Conservation (phyloP, 768 basidiomycete species). For the Boletus pseudo-olivaceus region DNA sequence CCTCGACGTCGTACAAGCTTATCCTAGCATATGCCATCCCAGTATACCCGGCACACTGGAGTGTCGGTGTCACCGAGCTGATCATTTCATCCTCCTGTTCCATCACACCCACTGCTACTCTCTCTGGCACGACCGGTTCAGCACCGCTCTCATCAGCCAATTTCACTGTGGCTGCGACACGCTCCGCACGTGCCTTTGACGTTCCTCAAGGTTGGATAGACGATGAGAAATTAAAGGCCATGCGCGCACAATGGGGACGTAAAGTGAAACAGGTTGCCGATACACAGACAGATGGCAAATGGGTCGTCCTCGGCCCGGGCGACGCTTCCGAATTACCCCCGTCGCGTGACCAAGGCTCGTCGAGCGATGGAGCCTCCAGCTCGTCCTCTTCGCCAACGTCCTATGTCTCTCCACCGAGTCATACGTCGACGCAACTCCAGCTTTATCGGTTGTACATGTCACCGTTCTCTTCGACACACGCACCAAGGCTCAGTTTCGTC, state of each 20-base stretch:
- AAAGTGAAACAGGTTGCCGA: conserved; percentile 69
- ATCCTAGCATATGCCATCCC: conserved; percentile 72
- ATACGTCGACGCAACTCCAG: conserved; percentile 57
- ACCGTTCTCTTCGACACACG: conserved; percentile 43
- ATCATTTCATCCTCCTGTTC: conserved; percentile 46
- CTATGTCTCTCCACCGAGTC: conserved; percentile 36
- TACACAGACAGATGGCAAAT: conserved; percentile 81
- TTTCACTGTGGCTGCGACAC: conserved; percentile 53
- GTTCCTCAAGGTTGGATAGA: conserved; percentile 72
- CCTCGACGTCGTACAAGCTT: conserved; percentile 61
- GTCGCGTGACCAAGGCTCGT: conserved; percentile 11
- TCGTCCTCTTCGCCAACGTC: conserved; percentile 24
- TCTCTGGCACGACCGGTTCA: conserved; percentile 7
- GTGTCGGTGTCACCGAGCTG: conserved; percentile 72
- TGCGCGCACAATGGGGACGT: conserved; percentile 77
- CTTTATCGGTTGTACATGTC: conserved; percentile 72
- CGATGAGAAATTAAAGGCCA: conserved; percentile 52
- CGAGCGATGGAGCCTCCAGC: conserved; percentile 18
- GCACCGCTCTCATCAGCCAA: conserved; percentile 23
- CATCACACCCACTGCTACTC: conserved; percentile 3
- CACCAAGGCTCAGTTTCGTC: conserved; percentile 67
- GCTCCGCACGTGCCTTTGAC: conserved; percentile 67
- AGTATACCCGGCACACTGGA: conserved; percentile 81
- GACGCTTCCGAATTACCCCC: conserved; percentile 27
- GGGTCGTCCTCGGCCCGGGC: conserved; percentile 72